A percentile compares a stretch with the other conserved stretches of the same genome.
phyloP scores from a whole-genome alignment of 2,329 filamentous ascomycete species.

The Monosporascus ibericus region DNA sequence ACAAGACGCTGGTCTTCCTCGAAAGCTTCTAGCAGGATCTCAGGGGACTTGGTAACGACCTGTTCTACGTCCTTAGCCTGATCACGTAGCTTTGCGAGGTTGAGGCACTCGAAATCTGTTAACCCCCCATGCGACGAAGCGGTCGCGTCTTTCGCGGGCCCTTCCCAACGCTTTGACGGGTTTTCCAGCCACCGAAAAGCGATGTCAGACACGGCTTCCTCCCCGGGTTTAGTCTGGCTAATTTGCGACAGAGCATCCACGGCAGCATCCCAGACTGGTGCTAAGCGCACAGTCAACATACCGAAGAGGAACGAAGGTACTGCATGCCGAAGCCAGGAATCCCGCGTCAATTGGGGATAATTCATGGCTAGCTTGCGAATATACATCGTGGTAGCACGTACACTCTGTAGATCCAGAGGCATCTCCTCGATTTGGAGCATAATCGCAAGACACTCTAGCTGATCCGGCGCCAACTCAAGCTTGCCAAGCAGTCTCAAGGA shows the following conservation, averaged over 20 bases:
- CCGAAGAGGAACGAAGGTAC: conserved; percentile 84
- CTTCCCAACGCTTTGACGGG: conserved; percentile 49
- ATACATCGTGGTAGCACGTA: conserved; percentile 75
- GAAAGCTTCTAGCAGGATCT: conserved; percentile 58
- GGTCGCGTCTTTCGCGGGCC: conserved; percentile 28
- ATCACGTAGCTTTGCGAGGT: conserved; percentile 55
- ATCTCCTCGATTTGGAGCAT: conserved; percentile 79
- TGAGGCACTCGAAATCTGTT: conserved; percentile 82
- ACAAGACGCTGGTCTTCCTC: conserved; percentile 55
- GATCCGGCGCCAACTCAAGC: conserved; percentile 45
- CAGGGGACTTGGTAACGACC: conserved; percentile 45
- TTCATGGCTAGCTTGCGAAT: conserved; percentile 66
- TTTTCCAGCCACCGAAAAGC: conserved; percentile 72
- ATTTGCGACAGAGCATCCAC: conserved; percentile 71
- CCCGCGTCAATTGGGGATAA: conserved; percentile 54
- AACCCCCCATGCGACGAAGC: conserved; percentile 33
- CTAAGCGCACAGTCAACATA: conserved; percentile 76
- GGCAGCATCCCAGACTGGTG: conserved; percentile 83
- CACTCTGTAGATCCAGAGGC: conserved; percentile 68
- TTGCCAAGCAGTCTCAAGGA: conserved; percentile 67
- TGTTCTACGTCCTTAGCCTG: conserved; percentile 46
- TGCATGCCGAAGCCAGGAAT: conserved; percentile 62
- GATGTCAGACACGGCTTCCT: conserved; percentile 64
- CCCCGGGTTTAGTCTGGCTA: conserved; percentile 61
- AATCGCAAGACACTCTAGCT: conserved; percentile 47